Base-by-base conservation (phyloP, 768 basidiomycete species). In the Bullera alba region DNA sequence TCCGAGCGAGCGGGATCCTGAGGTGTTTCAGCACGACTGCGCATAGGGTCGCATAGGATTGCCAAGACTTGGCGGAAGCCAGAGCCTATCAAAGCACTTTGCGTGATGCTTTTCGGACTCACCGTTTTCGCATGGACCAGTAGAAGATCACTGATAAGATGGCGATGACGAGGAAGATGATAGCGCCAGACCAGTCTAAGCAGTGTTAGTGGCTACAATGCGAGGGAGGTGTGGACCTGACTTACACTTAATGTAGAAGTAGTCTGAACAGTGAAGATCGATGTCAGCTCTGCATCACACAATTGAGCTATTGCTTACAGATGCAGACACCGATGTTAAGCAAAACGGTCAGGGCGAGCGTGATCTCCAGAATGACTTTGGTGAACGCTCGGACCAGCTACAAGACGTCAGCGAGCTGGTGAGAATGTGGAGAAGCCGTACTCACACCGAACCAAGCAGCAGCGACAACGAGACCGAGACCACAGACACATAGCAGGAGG, bases 121-220 rank as follows among this genome's bases (percentile, higher is more conserved):
- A 70, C 71, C 86, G 39, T 49, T 68, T 67, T 23, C 73, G 52
- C 71, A 74, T 72, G 32, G 67, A 54, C 57, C 77, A 86, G 75
- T 89, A 89, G 23, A 83, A 79, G 14, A 89, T 64, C 6, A 88
- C 68, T 1, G 85, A 87, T 47, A 90, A 68, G 25, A 88, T 54
- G 0, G 87, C 85, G 51, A 90, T 83, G 50, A 89, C 71, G 10
- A 85, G 84, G 76, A 87, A 87, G 51, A 89, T 82, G 60, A 89
- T 85, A 2, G 87, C 87, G 7, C 84, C 86, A 42, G 85, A 84
- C 85, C 64, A 55, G 53, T 69, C 70, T 71, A 44, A 14, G 14
- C 7, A 17, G 27, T 17, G 34, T 50, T 21, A 32, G 42, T n/a
- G 10, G 5, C 5, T 8, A 15, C 22, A 25, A 26, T 10, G 52